Conservation (phyloP, 1,139 yeast species). For the Taphrina flavorubra region DNA sequence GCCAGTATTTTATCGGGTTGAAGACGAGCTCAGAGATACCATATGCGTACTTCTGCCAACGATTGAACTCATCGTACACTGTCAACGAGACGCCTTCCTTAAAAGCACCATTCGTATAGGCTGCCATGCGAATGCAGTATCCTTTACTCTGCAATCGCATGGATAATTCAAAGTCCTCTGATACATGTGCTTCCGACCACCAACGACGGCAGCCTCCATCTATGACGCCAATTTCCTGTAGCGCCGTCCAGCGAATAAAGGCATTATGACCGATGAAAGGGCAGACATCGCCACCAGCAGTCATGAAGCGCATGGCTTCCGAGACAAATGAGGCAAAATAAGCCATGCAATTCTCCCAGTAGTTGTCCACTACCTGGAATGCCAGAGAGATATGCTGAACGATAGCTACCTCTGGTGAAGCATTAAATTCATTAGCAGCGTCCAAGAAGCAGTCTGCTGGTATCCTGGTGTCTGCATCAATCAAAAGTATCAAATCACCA, state of each 20-base stretch:
- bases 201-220: conserved; percentile 41
- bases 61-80: conserved; percentile 45
- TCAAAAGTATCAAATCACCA: conserved; percentile 44
- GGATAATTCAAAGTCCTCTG: conserved; percentile 46
- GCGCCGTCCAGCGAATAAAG: conserved; percentile 45
- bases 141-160: conserved; percentile 43
- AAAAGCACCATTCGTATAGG: conserved; percentile 43
- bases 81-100: conserved; percentile 45
- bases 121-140: conserved; percentile 41
- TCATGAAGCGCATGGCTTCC: conserved; percentile 44
- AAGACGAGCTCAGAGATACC: conserved; percentile 44
- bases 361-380: conserved; percentile 43
- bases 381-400: conserved; percentile 45
- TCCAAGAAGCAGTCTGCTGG: conserved; percentile 45
- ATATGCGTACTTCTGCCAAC: conserved; percentile 45
- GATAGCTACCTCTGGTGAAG: conserved; percentile 45
- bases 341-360: conserved; percentile 45
- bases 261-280: conserved; percentile 46
- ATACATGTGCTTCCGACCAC: conserved; percentile 46
- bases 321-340: conserved; percentile 45
- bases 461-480: conserved; percentile 46
- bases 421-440: conserved; percentile 44
- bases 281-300: conserved; percentile 45
- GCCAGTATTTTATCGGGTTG: conserved; percentile 43
- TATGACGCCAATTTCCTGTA: conserved; percentile 42